Percentiles rank a stretch among this genome's conserved stretches.
Evolutionary conservation across 805 yeast genomes (phyloP).

Genomic region (Blastobotrys muscicola): DNA sequence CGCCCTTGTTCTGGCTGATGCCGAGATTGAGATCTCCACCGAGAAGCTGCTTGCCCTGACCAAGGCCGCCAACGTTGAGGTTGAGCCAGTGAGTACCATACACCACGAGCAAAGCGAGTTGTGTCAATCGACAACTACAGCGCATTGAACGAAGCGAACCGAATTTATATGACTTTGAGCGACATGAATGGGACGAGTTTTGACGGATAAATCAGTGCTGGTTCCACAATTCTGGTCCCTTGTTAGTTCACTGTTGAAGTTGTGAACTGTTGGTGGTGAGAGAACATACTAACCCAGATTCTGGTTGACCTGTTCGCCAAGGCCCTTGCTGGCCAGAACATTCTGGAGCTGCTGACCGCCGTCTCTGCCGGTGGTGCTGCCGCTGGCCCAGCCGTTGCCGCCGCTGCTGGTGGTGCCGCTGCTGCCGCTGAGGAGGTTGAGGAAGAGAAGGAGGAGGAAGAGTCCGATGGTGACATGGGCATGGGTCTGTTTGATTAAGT

Average conservation of each 20-base stretch:
- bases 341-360: constrained; percentile 67
- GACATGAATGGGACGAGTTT: neutral
- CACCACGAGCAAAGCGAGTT: neutral
- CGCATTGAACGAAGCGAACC: neutral
- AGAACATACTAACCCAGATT: constrained; percentile 34
- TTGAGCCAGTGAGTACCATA: constrained; percentile 38
- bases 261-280: no score
- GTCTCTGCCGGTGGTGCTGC: constrained; percentile 65
- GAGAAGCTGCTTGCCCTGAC: constrained; percentile 73
- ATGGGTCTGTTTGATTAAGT: constrained; percentile 84
- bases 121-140: constrained; percentile 1
- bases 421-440: constrained; percentile 54
- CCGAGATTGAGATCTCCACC: constrained; percentile 87
- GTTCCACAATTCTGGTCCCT: neutral
- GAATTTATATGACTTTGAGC: no score
- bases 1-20: constrained; percentile 95
- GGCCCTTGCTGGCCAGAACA: constrained; percentile 77
- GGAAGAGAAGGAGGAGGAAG: constrained; percentile 46
- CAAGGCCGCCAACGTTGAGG: constrained; percentile 64
- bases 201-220: neutral
- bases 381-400: constrained; percentile 60
- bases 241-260: neutral
- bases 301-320: constrained; percentile 86
- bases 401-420: constrained; percentile 51
- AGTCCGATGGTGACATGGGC: constrained; percentile 83